Conservation (phyloP, 768 basidiomycete genomes). For the Lactifluus piperatus region DNA sequence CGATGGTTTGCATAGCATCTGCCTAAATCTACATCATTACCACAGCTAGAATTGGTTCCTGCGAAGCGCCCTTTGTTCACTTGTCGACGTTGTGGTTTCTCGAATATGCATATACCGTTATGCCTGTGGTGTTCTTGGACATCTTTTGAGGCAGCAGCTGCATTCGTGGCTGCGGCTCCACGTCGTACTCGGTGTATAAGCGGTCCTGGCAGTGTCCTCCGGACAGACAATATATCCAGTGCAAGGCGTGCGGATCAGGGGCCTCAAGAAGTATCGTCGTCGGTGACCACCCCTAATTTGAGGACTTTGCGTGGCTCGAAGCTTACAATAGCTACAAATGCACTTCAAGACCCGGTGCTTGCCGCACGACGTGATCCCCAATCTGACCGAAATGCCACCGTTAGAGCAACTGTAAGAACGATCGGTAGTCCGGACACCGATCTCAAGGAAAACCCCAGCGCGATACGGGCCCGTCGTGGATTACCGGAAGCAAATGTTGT, state of each 20-base stretch:
- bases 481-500: constrained; percentile 1
- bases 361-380: neutral
- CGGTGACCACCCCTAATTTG: neutral
- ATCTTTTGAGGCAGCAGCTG: constrained; percentile 4
- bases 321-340: neutral
- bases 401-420: neutral
- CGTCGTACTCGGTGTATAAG: constrained; percentile 7
- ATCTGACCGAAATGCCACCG: neutral
- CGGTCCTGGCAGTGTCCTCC: neutral
- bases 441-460: neutral
- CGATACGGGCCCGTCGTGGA: constrained; percentile 7
- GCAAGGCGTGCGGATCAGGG: neutral
- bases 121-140: constrained; percentile 21
- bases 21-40: constrained; percentile 16
- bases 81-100: constrained; percentile 17
- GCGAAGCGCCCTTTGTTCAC: constrained; percentile 16
- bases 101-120: constrained; percentile 15
- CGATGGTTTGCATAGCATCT: constrained; percentile 9
- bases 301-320: neutral
- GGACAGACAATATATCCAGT: neutral
- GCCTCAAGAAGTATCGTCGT: neutral
- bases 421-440: neutral
- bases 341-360: neutral
- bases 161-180: constrained; percentile 6
- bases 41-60: constrained; percentile 10